Evolutionary conservation across 306 rosid species (phyloP), one percentile per base, ranked within the genome.

Genomic region (Oxytropis ochrocephala): DNA sequence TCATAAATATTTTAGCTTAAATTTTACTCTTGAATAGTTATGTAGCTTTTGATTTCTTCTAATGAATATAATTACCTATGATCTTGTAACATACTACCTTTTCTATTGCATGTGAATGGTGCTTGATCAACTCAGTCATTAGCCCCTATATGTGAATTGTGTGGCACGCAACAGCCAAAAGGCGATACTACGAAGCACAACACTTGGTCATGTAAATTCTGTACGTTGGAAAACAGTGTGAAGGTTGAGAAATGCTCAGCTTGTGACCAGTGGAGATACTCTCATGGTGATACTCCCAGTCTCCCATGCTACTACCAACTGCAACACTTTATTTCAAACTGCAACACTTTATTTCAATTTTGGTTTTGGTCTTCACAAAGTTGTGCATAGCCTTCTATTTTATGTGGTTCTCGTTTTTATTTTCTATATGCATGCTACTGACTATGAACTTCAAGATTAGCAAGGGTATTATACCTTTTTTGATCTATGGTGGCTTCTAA

Each of bases 191-290:
- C 81, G 74, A 87, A 78, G 54, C 63, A 75, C 80, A 81, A 56
- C 75, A 30, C 67, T 36, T 82, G 44, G 97, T 64, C 85, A n/a
- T 89, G 96, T 67, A 82, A 83, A 57, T 89, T 89, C 78, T 87
- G 88, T 79, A 85, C 89, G 12, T 58, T 91, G 80, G 97, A 82
- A 59, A 89, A 84, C 80, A 54, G 75, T 71, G 85, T 85, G 85
- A 79, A 75, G 81, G 47, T 87, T 81, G 89, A 87, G 35, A 85
- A 85, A 78, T 87, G 85, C 66, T 79, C 81, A 50, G 93, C 87
- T 11, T n/a, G 84, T 66, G 83, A 67, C 69, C 85, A 79, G 69
- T 92, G 97, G 96, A 85, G 97, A 82, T 87, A 82, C 74, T 87
- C 95, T 9, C 81, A 66, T 59, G 91, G 96, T 2, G 29, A n/a